Percentiles rank a stretch among this genome's conserved stretches.
Conservation (phyloP, 176 grass and related monocot genomes). For the Oryza rufipogon region DNA sequence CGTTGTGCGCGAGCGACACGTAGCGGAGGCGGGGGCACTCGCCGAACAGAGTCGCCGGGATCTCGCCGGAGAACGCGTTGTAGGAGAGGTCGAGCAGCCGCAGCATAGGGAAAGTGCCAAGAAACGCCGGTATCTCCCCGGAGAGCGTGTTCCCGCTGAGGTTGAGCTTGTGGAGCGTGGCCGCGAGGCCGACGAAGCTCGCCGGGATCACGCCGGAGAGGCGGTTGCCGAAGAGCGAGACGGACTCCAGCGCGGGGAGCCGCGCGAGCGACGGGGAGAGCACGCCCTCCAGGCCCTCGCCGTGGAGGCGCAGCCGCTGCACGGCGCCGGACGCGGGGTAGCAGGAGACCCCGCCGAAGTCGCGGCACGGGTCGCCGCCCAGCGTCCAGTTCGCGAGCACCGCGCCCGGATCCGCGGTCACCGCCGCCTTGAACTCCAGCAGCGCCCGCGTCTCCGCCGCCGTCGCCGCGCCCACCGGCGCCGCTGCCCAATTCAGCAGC, state of each 20-base stretch:
- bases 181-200: constrained; percentile 24
- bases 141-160: constrained; percentile 55
- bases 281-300: constrained; percentile 34
- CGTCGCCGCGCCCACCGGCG: constrained; percentile 28
- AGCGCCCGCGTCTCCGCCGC: constrained; percentile 49
- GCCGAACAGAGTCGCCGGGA: constrained; percentile 49
- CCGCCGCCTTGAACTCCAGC: constrained; percentile 59
- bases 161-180: constrained; percentile 66
- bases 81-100: constrained; percentile 65
- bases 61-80: constrained; percentile 61
- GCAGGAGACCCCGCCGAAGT: constrained; percentile 51
- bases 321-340: constrained; percentile 45
- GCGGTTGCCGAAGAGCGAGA: constrained; percentile 63
- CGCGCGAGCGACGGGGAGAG: constrained; percentile 46
- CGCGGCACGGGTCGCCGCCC: constrained; percentile 49
- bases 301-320: constrained; percentile 53
- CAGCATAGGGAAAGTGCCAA: constrained; percentile 52
- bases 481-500: background rate
- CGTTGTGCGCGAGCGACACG: constrained; percentile 66
- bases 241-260: constrained; percentile 54
- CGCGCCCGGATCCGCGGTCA: constrained; percentile 48
- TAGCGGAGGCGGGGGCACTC: constrained; percentile 56
- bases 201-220: constrained; percentile 51
- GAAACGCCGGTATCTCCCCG: constrained; percentile 48
- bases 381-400: constrained; percentile 53